These are phyloP conservation scores for Fusarium euwallaceae DNA, from an alignment of 2,329 filamentous ascomycete species.

Conservation along the genomic window DNA sequence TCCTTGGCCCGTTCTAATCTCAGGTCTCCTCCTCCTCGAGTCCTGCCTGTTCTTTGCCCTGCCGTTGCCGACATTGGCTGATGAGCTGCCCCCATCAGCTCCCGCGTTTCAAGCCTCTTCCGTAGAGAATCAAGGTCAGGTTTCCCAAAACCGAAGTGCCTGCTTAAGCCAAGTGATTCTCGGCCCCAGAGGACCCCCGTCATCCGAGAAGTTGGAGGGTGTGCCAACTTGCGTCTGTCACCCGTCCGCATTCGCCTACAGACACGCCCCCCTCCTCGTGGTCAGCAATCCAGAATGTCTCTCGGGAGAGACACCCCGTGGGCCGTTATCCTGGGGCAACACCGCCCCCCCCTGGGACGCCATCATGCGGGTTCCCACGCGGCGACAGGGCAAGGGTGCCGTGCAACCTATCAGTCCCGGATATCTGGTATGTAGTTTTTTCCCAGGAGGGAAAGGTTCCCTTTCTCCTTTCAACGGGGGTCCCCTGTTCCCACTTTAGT, in stretches of 20 bases:
- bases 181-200: background rate
- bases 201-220: background rate
- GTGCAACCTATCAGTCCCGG: conserved; percentile 27
- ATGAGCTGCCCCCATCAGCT: conserved; percentile 1
- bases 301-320: background rate
- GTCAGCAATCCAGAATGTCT: background rate
- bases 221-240: background rate
- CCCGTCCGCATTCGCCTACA: background rate
- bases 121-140: background rate
- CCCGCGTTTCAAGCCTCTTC: background rate
- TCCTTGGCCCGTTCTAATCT: conserved; percentile 28
- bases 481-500: background rate
- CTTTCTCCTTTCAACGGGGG: background rate
- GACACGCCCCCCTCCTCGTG: background rate
- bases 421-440: conserved; percentile 34
- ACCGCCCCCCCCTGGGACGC: conserved; percentile 9
- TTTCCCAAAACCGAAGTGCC: conserved; percentile 21
- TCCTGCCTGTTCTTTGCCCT: conserved; percentile 1
- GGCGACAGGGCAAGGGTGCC: conserved; percentile 10
- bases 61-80: conserved; percentile 14
- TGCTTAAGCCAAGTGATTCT: conserved; percentile 8
- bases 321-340: conserved; percentile 15
- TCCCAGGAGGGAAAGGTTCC: conserved; percentile 25
- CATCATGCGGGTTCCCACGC: conserved; percentile 23
- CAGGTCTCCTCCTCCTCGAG: conserved; percentile 7